Percentiles rank a stretch among this genome's conserved stretches.
phyloP scores from a whole-genome alignment of 176 grass and related monocot genomes.

The Pharus latifolius region DNA sequence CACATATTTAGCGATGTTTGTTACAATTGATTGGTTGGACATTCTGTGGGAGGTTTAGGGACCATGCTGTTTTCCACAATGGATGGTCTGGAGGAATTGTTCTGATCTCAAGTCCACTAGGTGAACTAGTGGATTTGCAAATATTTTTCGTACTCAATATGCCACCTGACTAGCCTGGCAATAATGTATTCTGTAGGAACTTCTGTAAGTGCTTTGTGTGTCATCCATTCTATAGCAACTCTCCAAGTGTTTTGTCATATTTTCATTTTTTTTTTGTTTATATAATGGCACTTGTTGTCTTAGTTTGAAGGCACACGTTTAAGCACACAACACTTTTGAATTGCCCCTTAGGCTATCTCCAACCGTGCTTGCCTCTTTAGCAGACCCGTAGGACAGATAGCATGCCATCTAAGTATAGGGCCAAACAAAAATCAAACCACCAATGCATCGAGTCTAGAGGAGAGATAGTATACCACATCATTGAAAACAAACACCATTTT shows the following conservation, averaged over 20 bases:
- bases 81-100: conserved; percentile 24
- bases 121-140: conserved; percentile 36
- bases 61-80: conserved; percentile 2
- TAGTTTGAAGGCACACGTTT: neutral
- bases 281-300: neutral
- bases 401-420: no score
- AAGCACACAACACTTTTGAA: neutral
- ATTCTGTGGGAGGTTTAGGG: neutral
- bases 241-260: neutral
- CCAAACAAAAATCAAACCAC: no score
- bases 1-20: neutral
- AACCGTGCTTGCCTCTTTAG: no score
- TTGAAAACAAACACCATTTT: no score
- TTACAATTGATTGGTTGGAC: conserved; percentile 11
- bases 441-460: no score
- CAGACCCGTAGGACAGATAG: no score
- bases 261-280: neutral
- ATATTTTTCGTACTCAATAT: no score
- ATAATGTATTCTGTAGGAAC: neutral
- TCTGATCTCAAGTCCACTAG: conserved; percentile 25
- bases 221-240: neutral
- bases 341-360: no score
- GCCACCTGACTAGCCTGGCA: neutral
- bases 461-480: no score
- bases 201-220: neutral